Evolutionary conservation across 441 rosid genomes (phyloP), one percentile per base, ranked within the genome.

Genomic region (Theobroma grandiflorum): DNA sequence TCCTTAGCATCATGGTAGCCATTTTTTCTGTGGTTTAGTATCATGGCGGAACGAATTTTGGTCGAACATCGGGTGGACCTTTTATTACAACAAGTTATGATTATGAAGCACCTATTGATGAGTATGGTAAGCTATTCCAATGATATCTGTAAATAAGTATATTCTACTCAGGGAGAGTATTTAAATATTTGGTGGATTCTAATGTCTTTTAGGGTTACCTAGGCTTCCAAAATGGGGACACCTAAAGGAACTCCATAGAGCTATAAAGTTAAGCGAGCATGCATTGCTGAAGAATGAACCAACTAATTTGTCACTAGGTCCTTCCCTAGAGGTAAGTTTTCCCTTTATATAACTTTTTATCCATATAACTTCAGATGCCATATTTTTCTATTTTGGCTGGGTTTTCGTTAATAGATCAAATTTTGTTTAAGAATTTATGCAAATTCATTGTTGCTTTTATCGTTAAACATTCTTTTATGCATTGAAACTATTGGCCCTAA

Each of bases 141-240:
- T 74, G 42, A 61, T 79, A 3, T 31, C 18, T 79, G 57, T 72
- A 42, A 14, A 2, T 8, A 42, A 55, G 79, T 79, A 58, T 16
- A 59, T 11, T 76, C 26, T 31, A 22, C 49, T 72, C n/a, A 1
- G 35, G 35, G 20, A 10, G 50, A 55, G 65, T 55, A 38, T 55
- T 37, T 38, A 38, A 20, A 12, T 59, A 62, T 70, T 76, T 83
- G 26, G 71, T 53, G 59, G 49, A 66, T 74, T 79, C 15, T 76
- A 40, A 37, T 77, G 3, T 83, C 66, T 85, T 86, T 31, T 78
- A 95, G 98, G 99, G 68, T 85, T 95, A 81, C 91, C 98, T 58
- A 91, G 98, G 86, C 91, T 90, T 84, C 98, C 99, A 58, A 96
- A 96, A 86, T 96, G 98, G 98, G 98, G 97, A 73, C 99, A 96